A percentile compares a stretch with the other conserved stretches of the same genome.
These are phyloP conservation scores for Vitis hybrid DNA, from an alignment of 177 flowering plant genomes.

Conservation along the genomic window DNA sequence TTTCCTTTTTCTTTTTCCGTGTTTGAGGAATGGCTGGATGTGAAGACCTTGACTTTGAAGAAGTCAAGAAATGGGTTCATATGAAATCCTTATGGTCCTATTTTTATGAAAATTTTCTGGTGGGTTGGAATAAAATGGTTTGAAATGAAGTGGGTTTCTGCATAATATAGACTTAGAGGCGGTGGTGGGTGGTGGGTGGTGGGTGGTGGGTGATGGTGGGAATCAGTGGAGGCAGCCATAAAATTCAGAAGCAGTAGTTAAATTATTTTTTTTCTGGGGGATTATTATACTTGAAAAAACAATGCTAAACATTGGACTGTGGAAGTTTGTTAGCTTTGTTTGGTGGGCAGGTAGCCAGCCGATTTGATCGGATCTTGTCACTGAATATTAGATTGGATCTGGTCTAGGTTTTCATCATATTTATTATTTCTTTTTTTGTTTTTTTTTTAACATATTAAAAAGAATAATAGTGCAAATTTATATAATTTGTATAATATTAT, in stretches of 20 bases:
- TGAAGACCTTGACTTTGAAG: no score
- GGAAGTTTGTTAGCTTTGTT: conserved; percentile 5
- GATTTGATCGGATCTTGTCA: conserved; percentile 13
- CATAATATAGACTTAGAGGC: no score
- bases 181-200: no score
- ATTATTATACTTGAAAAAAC: background rate
- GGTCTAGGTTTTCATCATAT: background rate
- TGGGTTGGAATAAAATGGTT: no score
- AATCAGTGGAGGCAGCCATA: no score
- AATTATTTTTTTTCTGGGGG: background rate
- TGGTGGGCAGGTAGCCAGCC: background rate
- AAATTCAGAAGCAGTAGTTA: background rate
- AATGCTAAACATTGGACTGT: background rate
- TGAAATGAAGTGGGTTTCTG: no score
- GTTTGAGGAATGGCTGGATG: no score
- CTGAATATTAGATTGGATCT: background rate
- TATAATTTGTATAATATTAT: background rate
- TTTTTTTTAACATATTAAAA: background rate
- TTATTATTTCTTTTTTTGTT: background rate
- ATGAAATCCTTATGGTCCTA: no score
- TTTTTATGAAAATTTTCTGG: no score
- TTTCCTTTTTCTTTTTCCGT: no score
- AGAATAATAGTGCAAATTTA: background rate
- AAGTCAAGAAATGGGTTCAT: no score
- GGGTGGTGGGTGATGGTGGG: no score